Evolutionary conservation across 1,139 yeast species (phyloP).

Genomic region (Kurtzmaniella natalensis): DNA sequence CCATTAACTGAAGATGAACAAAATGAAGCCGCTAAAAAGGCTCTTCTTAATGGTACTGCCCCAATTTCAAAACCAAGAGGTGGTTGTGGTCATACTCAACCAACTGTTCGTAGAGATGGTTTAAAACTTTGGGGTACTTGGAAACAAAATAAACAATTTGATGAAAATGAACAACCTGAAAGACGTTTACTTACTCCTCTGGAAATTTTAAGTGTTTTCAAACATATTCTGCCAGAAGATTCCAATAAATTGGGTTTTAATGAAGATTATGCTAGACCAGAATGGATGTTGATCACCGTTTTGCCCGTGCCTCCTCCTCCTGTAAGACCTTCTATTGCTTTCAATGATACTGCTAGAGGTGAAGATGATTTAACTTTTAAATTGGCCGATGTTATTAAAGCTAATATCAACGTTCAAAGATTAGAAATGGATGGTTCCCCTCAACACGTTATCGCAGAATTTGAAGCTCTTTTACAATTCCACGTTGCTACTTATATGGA

Average conservation of each 20-base stretch:
- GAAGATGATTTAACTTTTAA: conserved; percentile 99
- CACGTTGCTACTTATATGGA: conserved; percentile 99
- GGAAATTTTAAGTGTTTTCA: conserved; percentile 87
- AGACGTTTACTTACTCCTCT: conserved; percentile 83
- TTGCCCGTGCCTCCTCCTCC: conserved; percentile 99
- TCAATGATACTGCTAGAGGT: conserved; percentile 98
- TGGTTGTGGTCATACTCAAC: conserved; percentile 98
- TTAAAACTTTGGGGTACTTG: conserved; percentile 95
- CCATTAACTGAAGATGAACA: conserved; percentile 60
- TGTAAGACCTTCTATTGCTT: conserved; percentile 96
- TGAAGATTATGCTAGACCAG: conserved; percentile 97
- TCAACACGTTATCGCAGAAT: conserved; percentile 94
- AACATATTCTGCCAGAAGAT: conserved; percentile 85
- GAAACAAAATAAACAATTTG: conserved; percentile 79
- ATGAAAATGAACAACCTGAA: conserved; percentile 88
- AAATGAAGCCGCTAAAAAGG: conserved; percentile 15
- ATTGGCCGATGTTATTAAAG: conserved; percentile 93
- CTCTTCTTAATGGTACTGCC: conserved; percentile 31
- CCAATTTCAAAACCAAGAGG: conserved; percentile 48
- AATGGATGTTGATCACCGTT: conserved; percentile 96
- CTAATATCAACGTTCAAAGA: conserved; percentile 92
- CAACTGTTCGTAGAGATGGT: conserved; percentile 94
- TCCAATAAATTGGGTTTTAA: conserved; percentile 80
- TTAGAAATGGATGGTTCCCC: conserved; percentile 99
- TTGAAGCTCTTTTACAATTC: conserved; percentile 90